These are phyloP conservation scores for Artomyces pyxidatus DNA, from an alignment of 768 basidiomycete genomes.

Conservation along the genomic window DNA sequence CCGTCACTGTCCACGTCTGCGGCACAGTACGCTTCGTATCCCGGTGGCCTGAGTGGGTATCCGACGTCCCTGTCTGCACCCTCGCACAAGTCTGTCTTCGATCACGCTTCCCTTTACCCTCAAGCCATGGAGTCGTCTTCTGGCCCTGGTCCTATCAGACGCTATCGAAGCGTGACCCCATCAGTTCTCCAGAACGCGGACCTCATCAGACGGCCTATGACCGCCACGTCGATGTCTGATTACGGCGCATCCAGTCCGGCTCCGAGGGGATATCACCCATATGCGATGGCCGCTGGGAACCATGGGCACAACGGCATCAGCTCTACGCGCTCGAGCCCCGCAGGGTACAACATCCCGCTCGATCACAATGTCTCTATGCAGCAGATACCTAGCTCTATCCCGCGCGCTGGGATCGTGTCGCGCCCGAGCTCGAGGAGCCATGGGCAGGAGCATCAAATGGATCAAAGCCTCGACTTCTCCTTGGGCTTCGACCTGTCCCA, in stretches of 20 bases:
- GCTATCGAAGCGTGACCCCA: conserved; percentile 75
- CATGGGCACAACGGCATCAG: conserved; percentile 15
- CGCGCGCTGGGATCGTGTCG: too few relatives aligned
- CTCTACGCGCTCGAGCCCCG: conserved; percentile 28
- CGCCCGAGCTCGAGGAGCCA: too few relatives aligned
- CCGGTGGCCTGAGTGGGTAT: conserved; percentile 14
- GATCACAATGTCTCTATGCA: conserved; percentile 16
- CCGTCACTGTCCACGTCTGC: conserved; percentile 19
- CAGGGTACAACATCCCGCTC: conserved; percentile 46
- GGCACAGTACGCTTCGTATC: conserved; percentile 16
- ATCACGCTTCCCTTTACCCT: conserved; percentile 47
- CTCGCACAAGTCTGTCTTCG: conserved; percentile 60
- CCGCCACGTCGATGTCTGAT: too few relatives aligned
- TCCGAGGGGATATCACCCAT: conserved; percentile 30
- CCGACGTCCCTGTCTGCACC: conserved; percentile 54
- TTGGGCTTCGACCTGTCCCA: too few relatives aligned
- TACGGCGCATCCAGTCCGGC: too few relatives aligned
- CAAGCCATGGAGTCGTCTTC: conserved; percentile 33
- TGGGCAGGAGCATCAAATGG: too few relatives aligned
- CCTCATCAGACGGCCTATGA: conserved; percentile 39
- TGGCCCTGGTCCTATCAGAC: conserved; percentile 53
- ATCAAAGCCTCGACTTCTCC: too few relatives aligned
- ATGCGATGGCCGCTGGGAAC: conserved; percentile 19
- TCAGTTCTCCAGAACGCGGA: conserved; percentile 44
- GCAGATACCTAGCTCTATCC: too few relatives aligned